Evolutionary conservation across 352 stramenopile species (phyloP).

Genomic region (Albugo candida): DNA sequence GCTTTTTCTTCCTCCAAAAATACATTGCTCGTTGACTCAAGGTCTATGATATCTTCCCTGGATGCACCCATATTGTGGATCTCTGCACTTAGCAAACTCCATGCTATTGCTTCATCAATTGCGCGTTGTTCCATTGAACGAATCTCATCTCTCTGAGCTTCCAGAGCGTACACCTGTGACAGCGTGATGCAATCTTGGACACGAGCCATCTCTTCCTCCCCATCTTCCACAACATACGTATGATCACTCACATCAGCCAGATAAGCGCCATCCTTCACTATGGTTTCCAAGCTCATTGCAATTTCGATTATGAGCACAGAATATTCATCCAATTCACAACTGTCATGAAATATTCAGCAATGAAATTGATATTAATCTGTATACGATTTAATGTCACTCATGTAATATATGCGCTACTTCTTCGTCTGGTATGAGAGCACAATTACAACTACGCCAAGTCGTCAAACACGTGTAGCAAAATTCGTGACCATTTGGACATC

Average conservation of each 20-base stretch:
- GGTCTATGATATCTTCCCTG: background rate
- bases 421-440: conserved; percentile 29
- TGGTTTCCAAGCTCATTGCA: no score
- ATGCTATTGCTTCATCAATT: conserved; percentile 20
- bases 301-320: no score
- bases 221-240: conserved; percentile 5
- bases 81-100: conserved; percentile 24
- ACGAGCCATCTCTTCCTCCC: conserved; percentile 6
- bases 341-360: no score
- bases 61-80: conserved; percentile 14
- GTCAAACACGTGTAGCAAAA: conserved; percentile 57
- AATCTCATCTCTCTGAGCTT: conserved; percentile 22
- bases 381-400: conserved; percentile 6
- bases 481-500: conserved; percentile 41
- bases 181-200: conserved; percentile 4
- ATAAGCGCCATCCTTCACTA: no score
- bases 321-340: no score
- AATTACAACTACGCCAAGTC: conserved; percentile 29
- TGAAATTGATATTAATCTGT: no score
- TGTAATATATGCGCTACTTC: conserved; percentile 31
- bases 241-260: no score
- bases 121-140: conserved; percentile 13
- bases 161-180: conserved; percentile 11
- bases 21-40: background rate
- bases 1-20: conserved; percentile 13